Evolutionary conservation across 2,329 filamentous ascomycete genomes (phyloP), one percentile per base, ranked within the genome.

Genomic region (Aureobasidium sp.): DNA sequence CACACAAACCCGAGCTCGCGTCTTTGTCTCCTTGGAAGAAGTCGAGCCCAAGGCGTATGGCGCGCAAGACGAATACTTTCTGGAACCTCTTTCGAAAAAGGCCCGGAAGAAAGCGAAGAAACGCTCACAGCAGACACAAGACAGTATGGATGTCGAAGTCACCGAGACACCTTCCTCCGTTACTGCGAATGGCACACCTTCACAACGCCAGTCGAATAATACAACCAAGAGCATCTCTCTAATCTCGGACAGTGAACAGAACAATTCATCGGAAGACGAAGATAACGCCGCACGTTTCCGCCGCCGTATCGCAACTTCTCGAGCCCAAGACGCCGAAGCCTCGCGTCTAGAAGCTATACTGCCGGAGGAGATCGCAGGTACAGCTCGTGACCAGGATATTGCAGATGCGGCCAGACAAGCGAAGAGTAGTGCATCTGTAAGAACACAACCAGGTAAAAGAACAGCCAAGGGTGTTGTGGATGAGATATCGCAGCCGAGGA

Each of bases 21-120:
- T 89, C 37, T 88, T 95, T 42, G 84, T 96, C 4, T 76, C 81
- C 0, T 76, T 96, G 4, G 85, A 89, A 66, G 86, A 90, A 71
- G 88, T 86, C 27, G 85, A 84, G 68, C 81, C 81, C 53, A 90
- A 89, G 67, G 84, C 85, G 41, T 88, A 87, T 68, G 89, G 89
- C 2, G 82, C 91, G 30, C 87, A 88, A 0, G 88, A 91, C 55
- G 83, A 87, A 49, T 90, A 91, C 74, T 93, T 89, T 86, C 78
- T 89, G 1, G 82, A 88, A 61, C 68, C 42, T 16, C 47, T n/a
- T 16, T 36, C 57, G 2, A 60, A 51, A 8, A 51, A 60, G 11
- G 16, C 34, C 9, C 34, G 64, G 9, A 60, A 51, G 10, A 51
- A 51, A 16, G 14, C 32, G n/a, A 66, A 67, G 57, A 63, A 57